phyloP scores from a whole-genome alignment of 305 asterid genomes.

The Striga hermonthica region DNA sequence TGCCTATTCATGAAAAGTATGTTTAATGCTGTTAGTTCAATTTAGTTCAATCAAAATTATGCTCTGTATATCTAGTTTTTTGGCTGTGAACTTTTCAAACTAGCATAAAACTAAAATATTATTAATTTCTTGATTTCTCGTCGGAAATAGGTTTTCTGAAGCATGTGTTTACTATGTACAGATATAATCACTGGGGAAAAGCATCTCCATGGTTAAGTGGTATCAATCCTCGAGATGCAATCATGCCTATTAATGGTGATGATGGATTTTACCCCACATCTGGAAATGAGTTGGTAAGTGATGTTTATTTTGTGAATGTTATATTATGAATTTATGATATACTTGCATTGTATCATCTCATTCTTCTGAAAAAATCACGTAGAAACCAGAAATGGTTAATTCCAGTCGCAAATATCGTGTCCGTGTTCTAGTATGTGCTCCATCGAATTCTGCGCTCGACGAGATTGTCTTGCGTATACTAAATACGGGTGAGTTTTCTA shows the following conservation, averaged over 20 bases:
- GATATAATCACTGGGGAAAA: slow-evolving; percentile 77
- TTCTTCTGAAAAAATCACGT: slow-evolving; percentile 26
- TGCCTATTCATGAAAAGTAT: slow-evolving; percentile 70
- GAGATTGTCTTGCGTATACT: slow-evolving; percentile 87
- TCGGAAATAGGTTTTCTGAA: slow-evolving; percentile 17
- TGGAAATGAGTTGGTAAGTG: slow-evolving; percentile 85
- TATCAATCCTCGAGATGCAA: slow-evolving; percentile 73
- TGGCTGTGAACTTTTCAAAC: slow-evolving; percentile 23
- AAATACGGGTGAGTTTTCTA: slow-evolving; percentile 58
- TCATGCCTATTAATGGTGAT: slow-evolving; percentile 91
- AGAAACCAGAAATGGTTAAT: slow-evolving; percentile 94
- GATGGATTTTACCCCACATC: slow-evolving; percentile 96
- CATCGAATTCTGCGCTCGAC: slow-evolving; percentile 98
- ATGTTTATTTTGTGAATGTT: slow-evolving; percentile 18
- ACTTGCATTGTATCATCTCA: slow-evolving; percentile 29
- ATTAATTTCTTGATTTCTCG: slow-evolving; percentile 23
- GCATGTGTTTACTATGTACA: slow-evolving; percentile 36
- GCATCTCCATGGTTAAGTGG: slow-evolving; percentile 94
- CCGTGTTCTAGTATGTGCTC: slow-evolving; percentile 96
- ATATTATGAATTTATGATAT: slow-evolving; percentile 14
- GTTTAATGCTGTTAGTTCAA: slow-evolving; percentile 34
- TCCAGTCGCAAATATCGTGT: slow-evolving; percentile 93
- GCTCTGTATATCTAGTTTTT: slow-evolving; percentile 21
- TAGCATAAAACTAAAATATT: slow-evolving; percentile 5
- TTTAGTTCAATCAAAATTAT: slow-evolving; percentile 9